phyloP scores from a whole-genome alignment of 2,329 filamentous ascomycete genomes.

The Neopestalotiopsis sp. region DNA sequence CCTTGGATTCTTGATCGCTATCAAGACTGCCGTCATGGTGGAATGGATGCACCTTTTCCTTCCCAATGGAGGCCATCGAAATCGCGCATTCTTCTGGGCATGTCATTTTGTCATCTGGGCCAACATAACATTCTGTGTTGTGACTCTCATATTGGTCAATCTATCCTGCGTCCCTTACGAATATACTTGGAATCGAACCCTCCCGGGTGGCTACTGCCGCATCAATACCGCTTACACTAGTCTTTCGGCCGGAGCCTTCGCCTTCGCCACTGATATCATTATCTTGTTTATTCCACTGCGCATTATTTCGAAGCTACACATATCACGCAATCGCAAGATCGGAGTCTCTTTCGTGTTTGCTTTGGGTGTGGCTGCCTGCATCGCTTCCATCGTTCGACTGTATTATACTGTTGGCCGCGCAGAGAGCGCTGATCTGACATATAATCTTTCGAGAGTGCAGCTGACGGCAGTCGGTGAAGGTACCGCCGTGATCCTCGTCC shows the following conservation, averaged over 20 bases:
- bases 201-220: constrained; percentile 20
- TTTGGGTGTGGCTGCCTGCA: not conserved
- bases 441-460: too few species aligned
- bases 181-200: constrained; percentile 26
- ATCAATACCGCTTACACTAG: not conserved
- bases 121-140: not conserved
- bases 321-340: not conserved
- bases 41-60: constrained; percentile 41
- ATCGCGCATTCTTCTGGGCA: constrained; percentile 25
- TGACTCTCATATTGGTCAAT: constrained; percentile 24
- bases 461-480: too few species aligned
- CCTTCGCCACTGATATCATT: constrained; percentile 1
- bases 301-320: not conserved
- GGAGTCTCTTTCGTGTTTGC: constrained; percentile 3
- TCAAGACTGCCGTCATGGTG: constrained; percentile 46
- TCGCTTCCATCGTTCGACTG: not conserved
- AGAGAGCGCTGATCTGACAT: not conserved
- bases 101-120: constrained; percentile 21
- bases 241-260: not conserved
- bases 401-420: constrained; percentile 1
- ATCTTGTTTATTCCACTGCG: not conserved
- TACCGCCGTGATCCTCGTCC: too few species aligned
- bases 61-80: constrained; percentile 22
- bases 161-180: constrained; percentile 25
- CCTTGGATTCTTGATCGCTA: constrained; percentile 37